Conservation (phyloP, 2,329 filamentous ascomycete species). For the Cytospora mali region DNA sequence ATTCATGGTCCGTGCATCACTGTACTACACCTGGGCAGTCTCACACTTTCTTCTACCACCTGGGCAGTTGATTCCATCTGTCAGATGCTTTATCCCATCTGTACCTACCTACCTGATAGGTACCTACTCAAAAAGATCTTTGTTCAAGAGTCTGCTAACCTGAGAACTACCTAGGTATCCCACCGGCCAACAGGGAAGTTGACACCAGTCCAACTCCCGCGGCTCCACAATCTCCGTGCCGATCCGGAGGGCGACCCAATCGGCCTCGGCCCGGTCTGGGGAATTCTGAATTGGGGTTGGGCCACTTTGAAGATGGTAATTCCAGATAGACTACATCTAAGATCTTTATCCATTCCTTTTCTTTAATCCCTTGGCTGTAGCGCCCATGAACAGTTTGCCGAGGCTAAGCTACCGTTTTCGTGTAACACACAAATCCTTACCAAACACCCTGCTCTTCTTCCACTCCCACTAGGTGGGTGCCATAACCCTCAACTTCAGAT, state of each 20-base stretch:
- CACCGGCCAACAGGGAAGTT: not conserved
- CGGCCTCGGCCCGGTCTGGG: constrained; percentile 5
- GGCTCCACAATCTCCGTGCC: constrained; percentile 21
- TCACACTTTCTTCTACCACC: too few relatives aligned
- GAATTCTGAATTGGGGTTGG: not conserved
- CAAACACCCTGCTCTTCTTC: not conserved
- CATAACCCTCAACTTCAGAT: not conserved
- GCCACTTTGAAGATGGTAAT: not conserved
- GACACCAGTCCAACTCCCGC: constrained; percentile 1
- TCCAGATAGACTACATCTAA: not conserved
- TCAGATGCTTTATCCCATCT: not conserved
- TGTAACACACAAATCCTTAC: not conserved
- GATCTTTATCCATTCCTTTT: not conserved
- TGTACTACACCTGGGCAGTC: too few relatives aligned
- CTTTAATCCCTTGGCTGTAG: too few relatives aligned
- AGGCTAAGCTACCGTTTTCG: not conserved
- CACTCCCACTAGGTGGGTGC: not conserved
- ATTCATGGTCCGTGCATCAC: constrained; percentile 17
- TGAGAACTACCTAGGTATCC: not conserved
- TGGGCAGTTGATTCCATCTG: too few relatives aligned
- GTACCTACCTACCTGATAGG: not conserved
- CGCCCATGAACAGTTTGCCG: not conserved
- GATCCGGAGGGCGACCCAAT: constrained; percentile 14
- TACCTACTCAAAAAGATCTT: too few relatives aligned
- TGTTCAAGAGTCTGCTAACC: not conserved